Conservation (phyloP, 345 rosid genomes). For the Cardamine chenopodiifolia region DNA sequence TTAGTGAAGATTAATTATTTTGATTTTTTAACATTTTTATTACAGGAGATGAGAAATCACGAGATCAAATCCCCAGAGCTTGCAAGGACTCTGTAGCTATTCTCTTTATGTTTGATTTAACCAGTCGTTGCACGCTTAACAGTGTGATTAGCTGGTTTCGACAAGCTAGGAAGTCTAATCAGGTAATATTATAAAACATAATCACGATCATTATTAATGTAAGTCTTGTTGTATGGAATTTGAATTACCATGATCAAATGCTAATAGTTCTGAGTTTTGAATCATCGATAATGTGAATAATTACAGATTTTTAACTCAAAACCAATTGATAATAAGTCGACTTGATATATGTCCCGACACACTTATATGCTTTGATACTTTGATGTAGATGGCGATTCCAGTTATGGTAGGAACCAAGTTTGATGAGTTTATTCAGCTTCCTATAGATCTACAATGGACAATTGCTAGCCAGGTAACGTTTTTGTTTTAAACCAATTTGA, state of each 20-base stretch:
- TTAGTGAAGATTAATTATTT: no score
- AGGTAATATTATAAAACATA: slow-evolving; percentile 46
- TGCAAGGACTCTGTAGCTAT: slow-evolving; percentile 90
- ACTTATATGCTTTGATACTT: background rate
- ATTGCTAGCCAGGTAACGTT: slow-evolving; percentile 77
- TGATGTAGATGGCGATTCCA: slow-evolving; percentile 74
- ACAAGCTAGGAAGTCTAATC: slow-evolving; percentile 79
- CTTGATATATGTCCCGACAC: background rate
- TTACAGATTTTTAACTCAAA: no score
- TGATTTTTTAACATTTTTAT: background rate
- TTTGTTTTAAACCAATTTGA: background rate
- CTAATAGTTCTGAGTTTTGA: background rate
- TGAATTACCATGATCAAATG: background rate
- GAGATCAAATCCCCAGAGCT: slow-evolving; percentile 61
- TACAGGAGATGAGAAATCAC: slow-evolving; percentile 58
- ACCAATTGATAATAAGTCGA: no score
- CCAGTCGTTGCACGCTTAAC: slow-evolving; percentile 78
- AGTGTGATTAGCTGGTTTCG: slow-evolving; percentile 82
- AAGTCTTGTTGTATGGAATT: background rate
- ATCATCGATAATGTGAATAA: no score
- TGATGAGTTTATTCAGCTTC: slow-evolving; percentile 93
- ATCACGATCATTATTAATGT: background rate
- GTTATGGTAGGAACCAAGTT: slow-evolving; percentile 86
- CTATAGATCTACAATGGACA: slow-evolving; percentile 85
- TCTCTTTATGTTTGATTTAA: slow-evolving; percentile 84